Evolutionary conservation across 768 basidiomycete species (phyloP).

Genomic region (Serendipita sp.): DNA sequence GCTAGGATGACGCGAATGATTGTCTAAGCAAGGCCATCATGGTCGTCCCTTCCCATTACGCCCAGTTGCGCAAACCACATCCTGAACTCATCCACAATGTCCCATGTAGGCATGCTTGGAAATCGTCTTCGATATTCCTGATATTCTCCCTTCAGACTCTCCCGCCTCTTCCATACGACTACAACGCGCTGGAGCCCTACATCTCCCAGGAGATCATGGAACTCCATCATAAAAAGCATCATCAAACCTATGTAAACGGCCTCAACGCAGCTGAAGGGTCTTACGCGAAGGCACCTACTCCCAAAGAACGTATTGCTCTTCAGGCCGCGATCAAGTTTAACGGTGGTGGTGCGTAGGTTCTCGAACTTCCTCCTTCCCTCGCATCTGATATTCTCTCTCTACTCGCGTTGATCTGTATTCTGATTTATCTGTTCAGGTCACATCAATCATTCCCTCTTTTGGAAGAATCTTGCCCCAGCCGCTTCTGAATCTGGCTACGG

Average conservation of each 20-base stretch:
- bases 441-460: conserved; percentile 93
- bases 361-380: not conserved
- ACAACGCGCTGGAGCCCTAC: conserved; percentile 87
- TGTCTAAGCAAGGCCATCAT: no score
- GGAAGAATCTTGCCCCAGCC: conserved; percentile 78
- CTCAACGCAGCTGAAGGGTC: conserved; percentile 78
- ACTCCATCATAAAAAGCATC: conserved; percentile 90
- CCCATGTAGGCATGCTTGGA: no score
- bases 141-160: conserved; percentile 22
- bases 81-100: no score
- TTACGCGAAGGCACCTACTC: conserved; percentile 47
- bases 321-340: conserved; percentile 92
- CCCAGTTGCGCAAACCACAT: no score
- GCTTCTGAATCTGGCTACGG: conserved; percentile 27
- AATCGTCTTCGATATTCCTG: no score
- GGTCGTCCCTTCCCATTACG: no score
- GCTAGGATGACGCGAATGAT: no score
- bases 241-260: conserved; percentile 85
- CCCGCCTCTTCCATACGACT: conserved; percentile 59
- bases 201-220: conserved; percentile 87
- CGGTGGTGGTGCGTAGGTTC: conserved; percentile 71
- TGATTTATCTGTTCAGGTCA: conserved; percentile 30
- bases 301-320: conserved; percentile 73
- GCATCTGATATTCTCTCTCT: not conserved
- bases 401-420: not conserved